Base-by-base conservation (phyloP, 108 stramenopile species). In the Aureococcus anophagefferens region DNA sequence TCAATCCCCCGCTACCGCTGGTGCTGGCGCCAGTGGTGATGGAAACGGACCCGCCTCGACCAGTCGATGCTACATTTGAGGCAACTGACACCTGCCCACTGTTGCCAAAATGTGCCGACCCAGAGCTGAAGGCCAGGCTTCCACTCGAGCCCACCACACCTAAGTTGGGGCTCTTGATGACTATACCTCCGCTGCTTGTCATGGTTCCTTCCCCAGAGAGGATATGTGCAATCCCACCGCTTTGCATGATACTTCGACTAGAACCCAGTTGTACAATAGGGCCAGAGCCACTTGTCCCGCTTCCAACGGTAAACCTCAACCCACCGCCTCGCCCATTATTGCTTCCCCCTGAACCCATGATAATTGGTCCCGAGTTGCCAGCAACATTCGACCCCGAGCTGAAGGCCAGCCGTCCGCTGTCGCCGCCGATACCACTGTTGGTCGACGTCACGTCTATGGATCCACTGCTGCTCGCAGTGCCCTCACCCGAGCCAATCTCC, bases 181-280 rank as follows among this genome's bases (percentile, higher is more conserved):
- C 5, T 0, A 71, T n/a, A 7, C 3, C 32, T 25, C 71, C 71
- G 29, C 71, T 71, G 71, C 63, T 64, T 17, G 63, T 64, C 28
- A 31, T 29, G 5, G 28, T 71, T 5, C 69, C 51, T 25, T 59
- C 51, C 21, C 51, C 51, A 11, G 40, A 44, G 13, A 13, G 9
- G 5, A 44, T 44, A 13, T 44, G 5, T 5, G 40, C 13, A 44
- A 44, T 11, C 5, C 40, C 40, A 11, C 40, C 40, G 13, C 40
- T 44, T 11, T 13, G 5, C 5, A 44, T 13, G 40, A 13, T 13
- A 13, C 40, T 44, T 44, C 13, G 40, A 44, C 40, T 11, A 1
- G 51, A 16, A 11, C 1, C 21, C 4, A 59, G 1, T 1, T 1
- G 14, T 1, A 59, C 25, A 11, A 9, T 18, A 25, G 21, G 7